Percentiles rank a stretch among this genome's conserved stretches.
These are phyloP conservation scores for Suillus ampliporus DNA, from an alignment of 768 basidiomycete species.

Conservation along the genomic window DNA sequence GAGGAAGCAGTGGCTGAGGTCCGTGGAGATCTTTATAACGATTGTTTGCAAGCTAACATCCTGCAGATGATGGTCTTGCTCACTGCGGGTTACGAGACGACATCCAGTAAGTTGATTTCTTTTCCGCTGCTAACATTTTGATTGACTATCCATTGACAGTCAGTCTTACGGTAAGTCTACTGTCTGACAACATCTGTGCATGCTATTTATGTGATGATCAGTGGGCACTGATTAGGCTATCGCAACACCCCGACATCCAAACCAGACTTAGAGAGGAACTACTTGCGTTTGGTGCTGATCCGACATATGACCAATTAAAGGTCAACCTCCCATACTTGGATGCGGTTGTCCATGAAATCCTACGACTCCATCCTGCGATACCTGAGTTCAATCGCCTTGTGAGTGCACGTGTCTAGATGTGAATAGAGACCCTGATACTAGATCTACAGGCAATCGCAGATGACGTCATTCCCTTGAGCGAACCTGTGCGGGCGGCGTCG, in stretches of 20 bases:
- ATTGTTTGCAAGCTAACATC: background rate
- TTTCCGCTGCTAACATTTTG: too few species aligned
- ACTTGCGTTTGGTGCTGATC: conserved; percentile 33
- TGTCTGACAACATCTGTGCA: background rate
- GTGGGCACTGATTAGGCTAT: conserved; percentile 41
- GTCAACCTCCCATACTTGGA: conserved; percentile 47
- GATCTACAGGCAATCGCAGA: conserved; percentile 40
- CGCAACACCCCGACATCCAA: conserved; percentile 32
- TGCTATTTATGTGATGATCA: conserved; percentile 15
- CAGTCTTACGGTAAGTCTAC: conserved; percentile 12
- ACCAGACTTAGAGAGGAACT: conserved; percentile 35
- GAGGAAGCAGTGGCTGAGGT: conserved; percentile 27
- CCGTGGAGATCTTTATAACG: background rate
- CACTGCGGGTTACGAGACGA: conserved; percentile 23
- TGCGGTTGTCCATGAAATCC: conserved; percentile 44
- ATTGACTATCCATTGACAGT: background rate
- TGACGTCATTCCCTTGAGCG: conserved; percentile 44
- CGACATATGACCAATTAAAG: conserved; percentile 47
- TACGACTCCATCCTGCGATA: conserved; percentile 44
- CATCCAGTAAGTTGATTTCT: conserved; percentile 29
- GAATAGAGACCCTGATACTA: background rate
- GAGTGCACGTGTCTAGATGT: conserved; percentile 9
- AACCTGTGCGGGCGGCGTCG: conserved; percentile 33
- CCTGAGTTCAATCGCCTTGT: conserved; percentile 38
- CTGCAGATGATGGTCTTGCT: conserved; percentile 18